Base-by-base conservation (phyloP, 2,329 filamentous ascomycete genomes). In the Hortaea sp. region DNA sequence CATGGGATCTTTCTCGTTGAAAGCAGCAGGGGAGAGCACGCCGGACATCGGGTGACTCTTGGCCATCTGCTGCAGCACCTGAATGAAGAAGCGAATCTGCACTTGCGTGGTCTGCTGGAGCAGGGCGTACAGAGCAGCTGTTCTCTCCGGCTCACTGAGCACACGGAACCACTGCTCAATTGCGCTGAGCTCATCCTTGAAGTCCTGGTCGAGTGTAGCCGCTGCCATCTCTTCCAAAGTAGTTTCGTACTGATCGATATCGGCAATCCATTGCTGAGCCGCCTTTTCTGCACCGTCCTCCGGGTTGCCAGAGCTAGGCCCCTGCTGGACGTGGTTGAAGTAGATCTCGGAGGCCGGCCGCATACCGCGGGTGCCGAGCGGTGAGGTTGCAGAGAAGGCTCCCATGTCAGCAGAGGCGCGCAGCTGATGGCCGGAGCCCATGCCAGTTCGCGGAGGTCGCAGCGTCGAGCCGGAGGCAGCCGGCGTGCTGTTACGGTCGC, bases 151-250 rank as follows among this genome's bases (percentile, higher is more conserved):
- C 70, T 97, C 92, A 63, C 90, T 97, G 54, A 98, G 74, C 45
- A 98, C 92, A 52, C 89, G 84, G 69, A 98, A 98, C 92, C 92
- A 98, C 73, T 98, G 92, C 71, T 98, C 92, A 63, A 98, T 98
- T 57, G 92, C 92, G 64, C 88, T 95, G 50, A 98, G 78, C 69
- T 98, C 92, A 68, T 97, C 92, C 72, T 98, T 98, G 75, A 98
- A 98, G 64, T 98, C 92, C 72, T 98, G 92, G 64, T 98, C 92
- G 45, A 97, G 74, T n/a, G 92, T 97, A 29, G 92, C 92, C 30
- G 90, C 89, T 39, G 92, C 92, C 92, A 98, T 98, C 66, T 98
- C 92, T 68, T 97, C 92, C 61, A 98, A 70, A 1, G 92, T 98
- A n/a, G 83, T 94, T 74, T 98, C 92, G 62, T 95, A 95, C 67